These are phyloP conservation scores for Thozetella sp. DNA, from an alignment of 495 filamentous ascomycete genomes.

Conservation along the genomic window DNA sequence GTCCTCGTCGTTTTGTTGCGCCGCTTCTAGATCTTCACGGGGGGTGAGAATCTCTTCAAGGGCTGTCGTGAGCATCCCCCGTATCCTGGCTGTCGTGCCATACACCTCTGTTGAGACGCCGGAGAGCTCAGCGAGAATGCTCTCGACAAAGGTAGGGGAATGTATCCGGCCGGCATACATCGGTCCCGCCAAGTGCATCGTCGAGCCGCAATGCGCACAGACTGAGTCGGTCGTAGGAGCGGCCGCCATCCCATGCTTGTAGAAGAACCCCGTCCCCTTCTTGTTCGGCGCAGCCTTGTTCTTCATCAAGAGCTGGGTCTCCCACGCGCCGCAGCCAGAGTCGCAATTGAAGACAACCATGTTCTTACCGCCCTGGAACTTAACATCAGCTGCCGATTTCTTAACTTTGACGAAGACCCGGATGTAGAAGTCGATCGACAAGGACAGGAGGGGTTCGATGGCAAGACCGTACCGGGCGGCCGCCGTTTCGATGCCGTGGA, in stretches of 20 bases:
- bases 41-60: constrained; percentile 65
- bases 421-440: constrained; percentile 96
- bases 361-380: constrained; percentile 83
- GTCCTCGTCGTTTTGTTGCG: constrained; percentile 4
- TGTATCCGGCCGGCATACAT: constrained; percentile 95
- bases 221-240: constrained; percentile 61
- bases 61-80: constrained; percentile 89
- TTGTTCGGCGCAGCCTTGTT: constrained; percentile 65
- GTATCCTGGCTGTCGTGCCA: constrained; percentile 74
- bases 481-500: constrained; percentile 75
- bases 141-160: constrained; percentile 76
- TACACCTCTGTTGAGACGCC: constrained; percentile 65
- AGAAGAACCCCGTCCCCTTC: constrained; percentile 65
- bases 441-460: constrained; percentile 87
- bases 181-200: constrained; percentile 84
- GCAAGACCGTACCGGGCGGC: constrained; percentile 86
- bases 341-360: constrained; percentile 95
- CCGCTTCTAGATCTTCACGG: constrained; percentile 24
- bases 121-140: constrained; percentile 69
- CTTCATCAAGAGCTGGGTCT: constrained; percentile 71
- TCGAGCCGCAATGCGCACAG: constrained; percentile 84
- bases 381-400: constrained; percentile 79
- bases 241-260: constrained; percentile 73
- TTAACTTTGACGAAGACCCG: constrained; percentile 85
- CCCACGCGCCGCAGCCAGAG: constrained; percentile 84